These are phyloP conservation scores for Tanacetum coccineum DNA, from an alignment of 129 eudicot species.

Conservation along the genomic window DNA sequence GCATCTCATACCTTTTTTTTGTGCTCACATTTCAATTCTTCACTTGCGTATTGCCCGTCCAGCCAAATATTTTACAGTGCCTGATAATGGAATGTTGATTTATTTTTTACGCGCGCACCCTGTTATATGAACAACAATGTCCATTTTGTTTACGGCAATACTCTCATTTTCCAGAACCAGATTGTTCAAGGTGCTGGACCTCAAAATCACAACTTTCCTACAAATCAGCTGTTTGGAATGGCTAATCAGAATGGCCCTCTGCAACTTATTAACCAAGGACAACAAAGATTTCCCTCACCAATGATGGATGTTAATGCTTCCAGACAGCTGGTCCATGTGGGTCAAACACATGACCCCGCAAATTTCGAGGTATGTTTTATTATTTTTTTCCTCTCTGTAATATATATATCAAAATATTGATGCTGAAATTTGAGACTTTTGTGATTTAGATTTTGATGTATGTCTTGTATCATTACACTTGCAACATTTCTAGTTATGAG, in stretches of 20 bases:
- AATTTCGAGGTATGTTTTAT: slow-evolving; percentile 38
- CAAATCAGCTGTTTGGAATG: slow-evolving; percentile 37
- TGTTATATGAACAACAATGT: slow-evolving; percentile 25
- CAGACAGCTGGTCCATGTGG: slow-evolving; percentile 22
- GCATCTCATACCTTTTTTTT: too few species aligned
- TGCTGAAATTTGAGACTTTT: not conserved
- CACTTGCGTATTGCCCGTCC: not conserved
- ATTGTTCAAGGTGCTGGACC: slow-evolving; percentile 39
- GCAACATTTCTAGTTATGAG: not conserved
- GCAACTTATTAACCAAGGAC: slow-evolving; percentile 38
- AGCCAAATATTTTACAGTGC: slow-evolving; percentile 9
- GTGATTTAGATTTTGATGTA: slow-evolving; percentile 3
- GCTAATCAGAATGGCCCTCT: slow-evolving; percentile 28
- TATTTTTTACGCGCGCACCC: slow-evolving; percentile 29
- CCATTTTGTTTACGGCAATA: slow-evolving; percentile 18
- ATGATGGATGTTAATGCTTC: slow-evolving; percentile 25
- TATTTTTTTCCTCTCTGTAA: not conserved
- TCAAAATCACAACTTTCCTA: slow-evolving; percentile 34
- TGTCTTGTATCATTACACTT: slow-evolving; percentile 4
- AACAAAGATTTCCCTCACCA: slow-evolving; percentile 25
- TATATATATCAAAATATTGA: not conserved
- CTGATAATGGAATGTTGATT: slow-evolving; percentile 12
- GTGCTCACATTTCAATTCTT: not conserved
- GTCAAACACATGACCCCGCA: slow-evolving; percentile 31
- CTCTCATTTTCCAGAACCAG: slow-evolving; percentile 33